Percentiles rank a stretch among this genome's conserved stretches.
Conservation (phyloP, 2,329 filamentous ascomycete species). For the Sordariomycetes sp. region DNA sequence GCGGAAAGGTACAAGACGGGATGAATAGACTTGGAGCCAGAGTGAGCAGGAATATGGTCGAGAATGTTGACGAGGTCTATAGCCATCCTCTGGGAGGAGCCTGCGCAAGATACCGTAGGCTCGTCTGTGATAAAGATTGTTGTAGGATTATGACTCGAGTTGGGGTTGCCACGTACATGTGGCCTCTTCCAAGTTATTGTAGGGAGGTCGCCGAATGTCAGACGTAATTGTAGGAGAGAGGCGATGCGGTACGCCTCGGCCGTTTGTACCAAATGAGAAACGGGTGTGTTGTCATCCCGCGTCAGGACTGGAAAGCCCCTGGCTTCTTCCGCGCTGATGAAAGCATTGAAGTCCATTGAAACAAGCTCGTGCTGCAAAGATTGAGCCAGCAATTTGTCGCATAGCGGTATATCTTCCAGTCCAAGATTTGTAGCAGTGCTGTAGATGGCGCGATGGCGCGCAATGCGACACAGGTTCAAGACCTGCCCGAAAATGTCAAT, state of each 20-base stretch:
- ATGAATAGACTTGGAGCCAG: neutral
- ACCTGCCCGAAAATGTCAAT: slow-evolving; percentile 1
- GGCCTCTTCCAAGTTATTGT: neutral
- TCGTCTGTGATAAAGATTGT: no score
- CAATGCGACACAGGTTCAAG: neutral
- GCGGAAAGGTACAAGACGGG: slow-evolving; percentile 1
- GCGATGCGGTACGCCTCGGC: slow-evolving; percentile 1
- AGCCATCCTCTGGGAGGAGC: neutral
- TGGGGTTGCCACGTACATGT: neutral
- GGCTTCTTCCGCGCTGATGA: neutral
- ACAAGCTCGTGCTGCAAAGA: neutral
- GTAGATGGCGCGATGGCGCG: no score
- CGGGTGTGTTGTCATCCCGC: neutral
- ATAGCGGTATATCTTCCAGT: neutral
- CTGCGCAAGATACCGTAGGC: neutral
- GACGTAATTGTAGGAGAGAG: neutral
- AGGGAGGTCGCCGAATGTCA: neutral
- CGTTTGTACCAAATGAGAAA: neutral
- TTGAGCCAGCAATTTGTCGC: neutral
- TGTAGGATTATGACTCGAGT: neutral
- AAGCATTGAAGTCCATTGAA: neutral
- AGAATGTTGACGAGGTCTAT: slow-evolving; percentile 1
- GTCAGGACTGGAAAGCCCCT: neutral
- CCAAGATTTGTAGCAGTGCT: no score
- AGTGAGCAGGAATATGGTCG: neutral